Conservation (phyloP, 345 rosid genomes). For the Citrus sinensis region DNA sequence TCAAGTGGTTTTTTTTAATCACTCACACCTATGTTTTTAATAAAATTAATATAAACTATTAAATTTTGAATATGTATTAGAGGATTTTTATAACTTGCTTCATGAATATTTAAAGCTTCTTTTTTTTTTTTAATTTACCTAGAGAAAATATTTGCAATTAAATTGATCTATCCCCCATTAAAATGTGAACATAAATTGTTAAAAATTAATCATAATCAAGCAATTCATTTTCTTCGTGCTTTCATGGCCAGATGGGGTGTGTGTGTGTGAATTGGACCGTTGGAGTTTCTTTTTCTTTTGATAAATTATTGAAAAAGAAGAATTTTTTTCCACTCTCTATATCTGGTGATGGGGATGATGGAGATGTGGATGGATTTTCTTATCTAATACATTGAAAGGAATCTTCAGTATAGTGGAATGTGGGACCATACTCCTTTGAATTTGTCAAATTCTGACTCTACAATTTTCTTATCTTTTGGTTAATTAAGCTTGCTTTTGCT, state of each 20-base stretch:
- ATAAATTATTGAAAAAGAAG: background rate
- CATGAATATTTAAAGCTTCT: background rate
- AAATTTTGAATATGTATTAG: background rate
- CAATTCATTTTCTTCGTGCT: background rate
- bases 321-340: background rate
- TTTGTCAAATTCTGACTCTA: background rate
- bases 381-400: conserved; percentile 12
- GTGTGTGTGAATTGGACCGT: background rate
- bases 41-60: no score
- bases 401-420: background rate
- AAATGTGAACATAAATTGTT: background rate
- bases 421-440: background rate
- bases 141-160: no score
- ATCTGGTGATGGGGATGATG: background rate
- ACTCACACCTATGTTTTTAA: no score
- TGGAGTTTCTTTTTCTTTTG: background rate
- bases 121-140: background rate
- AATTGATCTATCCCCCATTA: background rate
- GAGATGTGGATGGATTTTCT: conserved; percentile 3
- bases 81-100: background rate
- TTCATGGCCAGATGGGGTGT: background rate
- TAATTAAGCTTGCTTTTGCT: background rate
- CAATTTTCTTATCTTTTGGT: background rate
- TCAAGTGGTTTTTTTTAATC: no score
- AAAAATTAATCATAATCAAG: background rate